A percentile compares a stretch with the other conserved stretches of the same genome.
Conservation (phyloP, 257 asterid species). For the Vinca minor region DNA sequence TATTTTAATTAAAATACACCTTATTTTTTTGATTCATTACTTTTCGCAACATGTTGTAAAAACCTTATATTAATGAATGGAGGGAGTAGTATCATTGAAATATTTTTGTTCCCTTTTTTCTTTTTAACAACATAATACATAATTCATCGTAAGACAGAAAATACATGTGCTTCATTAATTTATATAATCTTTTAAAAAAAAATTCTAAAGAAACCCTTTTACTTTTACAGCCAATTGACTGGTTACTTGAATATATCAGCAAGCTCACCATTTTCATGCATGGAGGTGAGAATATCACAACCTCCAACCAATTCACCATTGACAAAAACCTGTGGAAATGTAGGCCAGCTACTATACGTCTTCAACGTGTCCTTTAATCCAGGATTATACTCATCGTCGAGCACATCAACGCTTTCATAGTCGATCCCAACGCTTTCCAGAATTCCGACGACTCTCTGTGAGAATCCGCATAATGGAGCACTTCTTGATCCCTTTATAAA, state of each 20-base stretch:
- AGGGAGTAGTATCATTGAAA: too few species aligned
- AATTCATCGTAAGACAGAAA: too few species aligned
- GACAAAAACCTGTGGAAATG: constrained; percentile 83
- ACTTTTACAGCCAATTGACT: too few species aligned
- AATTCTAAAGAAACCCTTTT: too few species aligned
- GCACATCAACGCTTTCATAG: constrained; percentile 82
- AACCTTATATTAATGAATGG: too few species aligned
- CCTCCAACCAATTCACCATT: constrained; percentile 92
- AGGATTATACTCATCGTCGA: constrained; percentile 67
- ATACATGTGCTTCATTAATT: too few species aligned
- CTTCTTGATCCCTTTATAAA: constrained; percentile 87
- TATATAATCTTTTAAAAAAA: too few species aligned
- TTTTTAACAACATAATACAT: too few species aligned
- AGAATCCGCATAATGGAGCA: constrained; percentile 79
- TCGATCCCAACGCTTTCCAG: constrained; percentile 77
- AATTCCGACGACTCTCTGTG: constrained; percentile 61
- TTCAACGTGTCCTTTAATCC: constrained; percentile 86
- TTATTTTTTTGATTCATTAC: too few species aligned
- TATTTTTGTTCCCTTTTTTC: too few species aligned
- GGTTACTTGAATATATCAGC: constrained; percentile 40
- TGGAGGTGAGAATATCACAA: constrained; percentile 80
- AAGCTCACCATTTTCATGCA: constrained; percentile 90
- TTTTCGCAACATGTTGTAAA: too few species aligned
- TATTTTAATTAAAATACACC: too few species aligned
- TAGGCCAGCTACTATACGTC: constrained; percentile 89